Percentiles rank a stretch among this genome's conserved stretches.
Conservation (phyloP, 2,329 filamentous ascomycete genomes). For the Ampelomyces quisqualis region DNA sequence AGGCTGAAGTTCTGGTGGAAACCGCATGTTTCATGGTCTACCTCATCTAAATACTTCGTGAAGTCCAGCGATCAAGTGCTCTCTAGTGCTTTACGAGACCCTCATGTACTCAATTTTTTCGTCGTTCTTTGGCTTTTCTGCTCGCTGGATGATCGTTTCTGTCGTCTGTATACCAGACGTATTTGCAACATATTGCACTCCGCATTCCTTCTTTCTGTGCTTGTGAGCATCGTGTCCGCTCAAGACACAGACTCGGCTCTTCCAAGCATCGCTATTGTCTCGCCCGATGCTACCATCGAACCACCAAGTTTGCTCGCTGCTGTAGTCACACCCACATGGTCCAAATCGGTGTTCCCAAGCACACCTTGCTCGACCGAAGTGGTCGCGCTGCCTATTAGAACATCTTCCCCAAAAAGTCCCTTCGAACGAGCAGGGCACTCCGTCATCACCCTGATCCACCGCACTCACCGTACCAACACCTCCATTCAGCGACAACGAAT, state of each 20-base stretch:
- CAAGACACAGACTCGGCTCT: conserved; percentile 33
- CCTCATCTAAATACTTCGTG: conserved; percentile 22
- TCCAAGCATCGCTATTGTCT: conserved; percentile 20
- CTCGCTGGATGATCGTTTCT: conserved; percentile 39
- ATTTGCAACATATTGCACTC: conserved; percentile 35
- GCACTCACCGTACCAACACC: no score
- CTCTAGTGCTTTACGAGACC: conserved; percentile 25
- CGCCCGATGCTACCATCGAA: conserved; percentile 20
- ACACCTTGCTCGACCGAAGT: conserved; percentile 10
- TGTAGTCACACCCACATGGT: conserved; percentile 3
- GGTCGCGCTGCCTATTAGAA: no score
- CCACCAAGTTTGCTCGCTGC: conserved; percentile 13
- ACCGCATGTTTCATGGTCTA: conserved; percentile 24
- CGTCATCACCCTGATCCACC: no score
- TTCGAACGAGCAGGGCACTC: no score
- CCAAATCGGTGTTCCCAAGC: conserved; percentile 16
- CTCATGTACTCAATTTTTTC: conserved; percentile 21
- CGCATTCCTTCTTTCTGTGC: conserved; percentile 36
- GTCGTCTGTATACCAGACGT: conserved; percentile 28
- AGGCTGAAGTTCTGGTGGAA: conserved; percentile 17
- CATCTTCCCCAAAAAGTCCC: no score
- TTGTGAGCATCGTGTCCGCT: conserved; percentile 38
- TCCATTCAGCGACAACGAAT: no score
- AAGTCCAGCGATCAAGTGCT: conserved; percentile 7
- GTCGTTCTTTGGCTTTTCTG: conserved; percentile 25